A percentile compares a stretch with the other conserved stretches of the same genome.
phyloP scores from a whole-genome alignment of 257 asterid genomes.

The Plantago elongata region DNA sequence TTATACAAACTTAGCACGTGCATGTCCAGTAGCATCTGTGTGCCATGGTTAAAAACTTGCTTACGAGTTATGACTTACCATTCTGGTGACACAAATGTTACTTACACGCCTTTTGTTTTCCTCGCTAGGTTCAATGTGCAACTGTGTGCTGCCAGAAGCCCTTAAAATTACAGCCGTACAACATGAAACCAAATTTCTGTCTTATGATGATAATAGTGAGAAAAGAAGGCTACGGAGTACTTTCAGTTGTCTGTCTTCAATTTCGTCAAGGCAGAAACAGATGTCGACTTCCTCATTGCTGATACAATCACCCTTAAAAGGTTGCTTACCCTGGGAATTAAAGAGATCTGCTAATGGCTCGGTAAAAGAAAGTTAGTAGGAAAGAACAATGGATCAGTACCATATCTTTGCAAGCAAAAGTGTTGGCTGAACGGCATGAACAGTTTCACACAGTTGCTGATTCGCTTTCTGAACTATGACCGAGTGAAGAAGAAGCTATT shows the following conservation, averaged over 20 bases:
- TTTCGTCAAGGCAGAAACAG: constrained; percentile 65
- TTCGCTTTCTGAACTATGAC: constrained; percentile 15
- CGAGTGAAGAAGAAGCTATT: constrained; percentile 9
- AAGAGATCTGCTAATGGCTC: constrained; percentile 43
- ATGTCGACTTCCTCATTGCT: constrained; percentile 58
- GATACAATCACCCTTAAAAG: constrained; percentile 64
- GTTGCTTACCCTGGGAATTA: constrained; percentile 60
- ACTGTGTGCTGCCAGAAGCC: constrained; percentile 65
- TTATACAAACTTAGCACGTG: too few relatives aligned
- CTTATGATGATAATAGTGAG: constrained; percentile 36
- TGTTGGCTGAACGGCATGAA: not conserved
- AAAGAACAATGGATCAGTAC: not conserved
- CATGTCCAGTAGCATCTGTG: too few relatives aligned
- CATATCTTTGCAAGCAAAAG: not conserved
- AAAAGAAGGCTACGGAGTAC: constrained; percentile 56
- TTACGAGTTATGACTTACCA: not conserved
- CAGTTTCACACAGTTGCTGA: constrained; percentile 3
- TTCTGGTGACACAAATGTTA: not conserved
- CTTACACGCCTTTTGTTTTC: not conserved
- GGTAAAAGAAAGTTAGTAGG: constrained; percentile 40
- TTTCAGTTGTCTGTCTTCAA: constrained; percentile 62
- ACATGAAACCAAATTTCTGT: constrained; percentile 43
- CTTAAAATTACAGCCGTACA: constrained; percentile 55
- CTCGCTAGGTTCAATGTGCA: constrained; percentile 58
- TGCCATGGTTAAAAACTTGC: too few relatives aligned